phyloP scores from a whole-genome alignment of 371 early-diverging fungal species.

The Mortierella sp. region DNA sequence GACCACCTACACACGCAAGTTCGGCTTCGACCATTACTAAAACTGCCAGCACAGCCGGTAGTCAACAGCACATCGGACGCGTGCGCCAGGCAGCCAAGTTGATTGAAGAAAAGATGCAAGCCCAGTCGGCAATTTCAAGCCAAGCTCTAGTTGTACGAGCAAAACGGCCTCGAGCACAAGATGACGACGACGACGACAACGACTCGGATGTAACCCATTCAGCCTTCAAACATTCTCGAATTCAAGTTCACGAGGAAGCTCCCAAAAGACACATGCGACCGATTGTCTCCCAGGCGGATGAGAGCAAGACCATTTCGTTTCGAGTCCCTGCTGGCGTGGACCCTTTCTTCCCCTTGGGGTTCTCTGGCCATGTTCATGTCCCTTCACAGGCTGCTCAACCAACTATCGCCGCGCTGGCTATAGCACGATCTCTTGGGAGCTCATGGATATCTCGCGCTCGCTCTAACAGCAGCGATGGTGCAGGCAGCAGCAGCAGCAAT shows the following conservation, averaged over 20 bases:
- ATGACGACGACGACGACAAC: background rate
- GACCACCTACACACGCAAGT: background rate
- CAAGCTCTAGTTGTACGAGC: background rate
- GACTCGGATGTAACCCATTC: background rate
- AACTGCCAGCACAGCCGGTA: background rate
- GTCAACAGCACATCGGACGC: background rate
- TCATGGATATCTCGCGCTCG: background rate
- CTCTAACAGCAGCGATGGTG: background rate
- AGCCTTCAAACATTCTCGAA: background rate
- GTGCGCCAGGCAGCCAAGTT: background rate
- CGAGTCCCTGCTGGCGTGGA: constrained; percentile 1
- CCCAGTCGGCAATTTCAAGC: background rate
- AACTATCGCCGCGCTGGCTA: background rate
- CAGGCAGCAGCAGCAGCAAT: background rate
- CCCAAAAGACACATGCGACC: background rate
- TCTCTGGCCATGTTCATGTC: background rate
- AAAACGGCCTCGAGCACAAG: background rate
- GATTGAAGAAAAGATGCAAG: background rate
- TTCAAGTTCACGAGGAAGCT: background rate
- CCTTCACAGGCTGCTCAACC: background rate
- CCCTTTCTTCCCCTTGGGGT: background rate
- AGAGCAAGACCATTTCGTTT: background rate
- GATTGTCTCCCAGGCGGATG: background rate
- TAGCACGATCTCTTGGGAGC: background rate
- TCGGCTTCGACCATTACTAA: background rate